Evolutionary conservation across 2,329 filamentous ascomycete genomes (phyloP), one percentile per base, ranked within the genome.

Genomic region (Ophidiomyces ophidiicola): DNA sequence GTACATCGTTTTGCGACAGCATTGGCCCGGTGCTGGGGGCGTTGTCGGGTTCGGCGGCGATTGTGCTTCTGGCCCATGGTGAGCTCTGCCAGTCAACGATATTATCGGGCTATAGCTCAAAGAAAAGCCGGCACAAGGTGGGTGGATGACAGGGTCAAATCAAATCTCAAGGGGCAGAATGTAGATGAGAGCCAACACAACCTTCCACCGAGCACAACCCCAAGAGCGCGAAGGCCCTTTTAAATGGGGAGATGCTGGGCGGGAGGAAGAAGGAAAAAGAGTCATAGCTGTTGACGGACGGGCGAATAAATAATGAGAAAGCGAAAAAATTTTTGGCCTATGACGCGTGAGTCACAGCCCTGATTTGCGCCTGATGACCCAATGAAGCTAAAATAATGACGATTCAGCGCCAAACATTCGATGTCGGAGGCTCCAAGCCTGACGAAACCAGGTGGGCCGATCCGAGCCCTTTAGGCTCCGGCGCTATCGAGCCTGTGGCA

Each of bases 21-120:
- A 32, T 47, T 50, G 46, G 38, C 49, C 47, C 52, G 50, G 44
- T 60, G 56, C 48, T 56, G 57, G 42, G 57, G 59, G 45, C 60
- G 59, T 48, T 59, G 57, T 45, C 63, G 58, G 44, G 59, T 63
- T 36, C 62, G 60, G 46, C 63, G 59, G 55, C 63, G 56, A 45
- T 67, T 67, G 46, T 67, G 63, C 47, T 61, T 61, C 48, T 66
- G 63, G 50, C 63, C 62, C 63, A 66, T 66, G 14, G 26, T 42
- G 4, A 2, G n/a, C n/a, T n/a, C n/a, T n/a, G n/a, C n/a, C n/a
- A n/a, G n/a, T n/a, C n/a, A n/a, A n/a, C n/a, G n/a, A n/a, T n/a
- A n/a, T n/a, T n/a, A n/a, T n/a, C n/a, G n/a, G n/a, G n/a, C n/a
- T n/a, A n/a, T n/a, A n/a, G n/a, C n/a, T n/a, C n/a, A n/a, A n/a